Evolutionary conservation across 208 protist genomes (phyloP), one percentile per base, ranked within the genome.

Genomic region (Naegleria lovaniensis): DNA sequence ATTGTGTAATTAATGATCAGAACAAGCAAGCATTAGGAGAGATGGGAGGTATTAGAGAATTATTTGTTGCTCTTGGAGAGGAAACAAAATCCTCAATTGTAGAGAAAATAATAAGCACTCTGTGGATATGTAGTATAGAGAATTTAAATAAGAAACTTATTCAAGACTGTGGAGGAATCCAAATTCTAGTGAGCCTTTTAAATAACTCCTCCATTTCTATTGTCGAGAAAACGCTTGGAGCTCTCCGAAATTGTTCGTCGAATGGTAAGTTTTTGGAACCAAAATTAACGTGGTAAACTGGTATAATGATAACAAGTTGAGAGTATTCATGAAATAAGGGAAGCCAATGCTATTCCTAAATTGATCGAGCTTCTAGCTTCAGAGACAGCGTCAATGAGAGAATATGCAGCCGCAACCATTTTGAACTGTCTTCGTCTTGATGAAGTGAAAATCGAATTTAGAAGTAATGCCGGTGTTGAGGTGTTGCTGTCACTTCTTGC

Each of bases 1-100:
- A 98, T 93, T 97, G 96, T 93, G 96, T 95, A 90, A 96, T 97
- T 86, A 97, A 97, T 89, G 97, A 98, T 91, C 95, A 97, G 91
- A 97, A 97, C 91, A 98, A 97, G 90, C 93, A 94, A 25, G 95
- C 93, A 33, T 95, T 97, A 88, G 93, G 93, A 67, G 95, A 98
- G 48, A 94, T 95, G 25, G 83, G 29, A 3, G 67, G 52, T 25
- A 75, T 83, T 19, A 0, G 79, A 58, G 11, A 79, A 55, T 93
- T 93, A 16, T 92, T 94, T 87, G 51, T 94, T 25, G 11, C 36
- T 33, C 15, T 85, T 51, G 59, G 59, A 67, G 41, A 91, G 9
- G 59, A 67, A 58, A 88, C 39, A 55, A 90, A 16, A 92, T 88
- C 36, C 16, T 43, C n/a, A 92, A 90, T 90, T 90, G 94, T 97